phyloP scores from a whole-genome alignment of 345 rosid species.

The Erodium maritimum region DNA sequence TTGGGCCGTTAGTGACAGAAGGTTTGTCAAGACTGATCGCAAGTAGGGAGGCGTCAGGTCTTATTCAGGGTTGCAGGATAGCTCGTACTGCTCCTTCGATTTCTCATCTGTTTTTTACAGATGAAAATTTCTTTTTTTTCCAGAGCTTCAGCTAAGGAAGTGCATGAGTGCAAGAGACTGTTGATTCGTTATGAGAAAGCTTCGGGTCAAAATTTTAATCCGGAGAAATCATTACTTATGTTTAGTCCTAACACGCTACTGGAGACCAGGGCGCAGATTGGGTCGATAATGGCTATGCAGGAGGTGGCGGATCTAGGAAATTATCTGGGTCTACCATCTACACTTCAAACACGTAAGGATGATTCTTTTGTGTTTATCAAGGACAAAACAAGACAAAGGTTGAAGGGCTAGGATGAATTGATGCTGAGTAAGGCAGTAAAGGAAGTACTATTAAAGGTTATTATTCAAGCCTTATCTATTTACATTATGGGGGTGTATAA shows the following conservation, averaged over 20 bases:
- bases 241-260: background rate
- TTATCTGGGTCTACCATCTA: background rate
- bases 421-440: background rate
- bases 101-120: too few relatives aligned
- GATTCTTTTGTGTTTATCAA: background rate
- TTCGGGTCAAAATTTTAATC: too few relatives aligned
- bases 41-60: background rate
- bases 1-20: background rate
- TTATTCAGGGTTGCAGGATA: background rate
- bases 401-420: background rate
- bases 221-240: too few relatives aligned
- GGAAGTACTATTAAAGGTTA: too few relatives aligned
- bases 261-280: background rate
- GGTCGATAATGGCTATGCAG: background rate
- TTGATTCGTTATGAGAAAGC: too few relatives aligned
- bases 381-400: background rate
- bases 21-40: background rate
- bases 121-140: too few relatives aligned
- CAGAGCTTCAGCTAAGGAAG: too few relatives aligned
- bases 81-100: background rate
- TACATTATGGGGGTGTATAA: too few relatives aligned
- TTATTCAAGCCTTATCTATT: too few relatives aligned
- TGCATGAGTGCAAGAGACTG: too few relatives aligned
- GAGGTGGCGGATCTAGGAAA: background rate
- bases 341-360: background rate